Percentiles rank a stretch among this genome's conserved stretches.
phyloP scores from a whole-genome alignment of 768 basidiomycete genomes.

The Mrakia frigida region DNA sequence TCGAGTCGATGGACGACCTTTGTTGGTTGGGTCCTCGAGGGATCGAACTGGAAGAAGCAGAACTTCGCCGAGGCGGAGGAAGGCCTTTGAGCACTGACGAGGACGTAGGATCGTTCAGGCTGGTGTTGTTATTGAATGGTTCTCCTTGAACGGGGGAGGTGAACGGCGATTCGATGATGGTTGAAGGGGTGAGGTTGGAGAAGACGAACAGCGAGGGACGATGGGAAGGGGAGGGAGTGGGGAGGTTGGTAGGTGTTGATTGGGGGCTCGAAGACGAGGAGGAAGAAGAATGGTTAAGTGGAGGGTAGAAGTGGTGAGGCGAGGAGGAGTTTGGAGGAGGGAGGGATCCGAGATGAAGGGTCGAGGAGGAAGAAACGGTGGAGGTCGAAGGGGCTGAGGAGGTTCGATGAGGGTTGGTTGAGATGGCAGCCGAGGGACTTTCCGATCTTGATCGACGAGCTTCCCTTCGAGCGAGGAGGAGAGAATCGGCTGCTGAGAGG shows the following conservation, averaged over 20 bases:
- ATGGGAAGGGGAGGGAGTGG: background rate
- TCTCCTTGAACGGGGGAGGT: slow-evolving; percentile 1
- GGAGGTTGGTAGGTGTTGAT: background rate
- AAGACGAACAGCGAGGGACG: slow-evolving; percentile 18
- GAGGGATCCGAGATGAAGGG: slow-evolving; percentile 5
- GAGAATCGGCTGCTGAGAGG: background rate
- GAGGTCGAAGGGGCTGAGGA: background rate
- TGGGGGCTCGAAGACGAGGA: background rate
- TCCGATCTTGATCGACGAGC: slow-evolving; percentile 16
- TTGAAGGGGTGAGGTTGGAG: slow-evolving; percentile 18
- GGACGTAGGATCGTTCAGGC: background rate
- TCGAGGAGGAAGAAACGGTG: slow-evolving; percentile 20
- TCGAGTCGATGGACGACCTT: background rate
- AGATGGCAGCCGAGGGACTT: background rate
- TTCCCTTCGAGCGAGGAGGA: slow-evolving; percentile 13
- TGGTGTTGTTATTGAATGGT: background rate
- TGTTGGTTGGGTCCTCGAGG: background rate
- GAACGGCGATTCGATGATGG: slow-evolving; percentile 24
- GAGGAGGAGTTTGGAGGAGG: background rate
- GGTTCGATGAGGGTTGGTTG: background rate
- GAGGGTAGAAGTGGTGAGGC: slow-evolving; percentile 20
- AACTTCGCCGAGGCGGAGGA: background rate
- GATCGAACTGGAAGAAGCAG: background rate
- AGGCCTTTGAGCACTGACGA: background rate
- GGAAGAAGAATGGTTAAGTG: background rate